Conservation (phyloP, 371 early-diverging fungal species). For the Nosema muscidifuracis region DNA sequence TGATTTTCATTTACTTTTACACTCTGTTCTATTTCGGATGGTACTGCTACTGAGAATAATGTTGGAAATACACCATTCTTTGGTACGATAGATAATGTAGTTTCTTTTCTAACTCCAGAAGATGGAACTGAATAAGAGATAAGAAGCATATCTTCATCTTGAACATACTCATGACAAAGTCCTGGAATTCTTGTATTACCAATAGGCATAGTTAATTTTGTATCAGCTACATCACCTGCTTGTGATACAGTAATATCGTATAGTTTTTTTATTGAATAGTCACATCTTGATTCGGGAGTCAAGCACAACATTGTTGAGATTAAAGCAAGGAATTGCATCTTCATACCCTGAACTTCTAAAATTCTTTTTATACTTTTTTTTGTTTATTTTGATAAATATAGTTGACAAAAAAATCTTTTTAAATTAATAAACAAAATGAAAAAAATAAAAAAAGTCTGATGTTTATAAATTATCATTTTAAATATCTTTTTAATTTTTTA, state of each 20-base stretch:
- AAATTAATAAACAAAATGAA: not conserved
- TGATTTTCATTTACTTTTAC: not conserved
- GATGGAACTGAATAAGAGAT: not conserved
- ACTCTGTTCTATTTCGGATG: not conserved
- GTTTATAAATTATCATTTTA: too few relatives aligned
- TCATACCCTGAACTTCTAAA: not conserved
- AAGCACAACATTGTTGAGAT: not conserved
- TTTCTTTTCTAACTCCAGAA: not conserved
- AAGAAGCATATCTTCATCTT: not conserved
- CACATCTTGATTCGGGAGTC: not conserved
- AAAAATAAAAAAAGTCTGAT: not conserved
- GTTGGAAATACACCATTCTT: not conserved
- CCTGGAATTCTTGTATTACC: not conserved
- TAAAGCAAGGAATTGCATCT: not conserved
- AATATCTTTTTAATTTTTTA: too few relatives aligned
- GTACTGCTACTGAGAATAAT: not conserved
- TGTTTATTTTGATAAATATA: not conserved
- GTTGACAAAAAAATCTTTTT: not conserved
- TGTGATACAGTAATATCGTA: not conserved
- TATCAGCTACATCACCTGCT: not conserved
- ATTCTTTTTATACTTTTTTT: conserved; percentile 15
- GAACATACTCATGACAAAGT: not conserved
- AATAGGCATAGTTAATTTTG: not conserved
- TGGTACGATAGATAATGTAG: not conserved
- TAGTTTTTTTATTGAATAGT: not conserved